Conservation (phyloP, 768 basidiomycete species). For the Kwoniella europaea region DNA sequence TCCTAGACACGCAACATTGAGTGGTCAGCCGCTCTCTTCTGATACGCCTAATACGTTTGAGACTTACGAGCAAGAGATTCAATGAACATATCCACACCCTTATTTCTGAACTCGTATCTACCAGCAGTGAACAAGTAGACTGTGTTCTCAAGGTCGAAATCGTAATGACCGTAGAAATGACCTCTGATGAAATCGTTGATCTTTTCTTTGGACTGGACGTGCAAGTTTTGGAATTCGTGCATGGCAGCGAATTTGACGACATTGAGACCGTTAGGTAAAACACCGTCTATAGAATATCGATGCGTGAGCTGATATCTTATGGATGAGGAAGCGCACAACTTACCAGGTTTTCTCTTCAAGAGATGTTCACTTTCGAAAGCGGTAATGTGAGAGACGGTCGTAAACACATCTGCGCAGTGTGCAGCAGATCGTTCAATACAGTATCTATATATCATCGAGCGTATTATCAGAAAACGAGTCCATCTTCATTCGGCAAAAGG, state of each 20-base stretch:
- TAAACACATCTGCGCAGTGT: constrained; percentile 97
- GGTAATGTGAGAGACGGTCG: constrained; percentile 96
- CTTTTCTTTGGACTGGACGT: constrained; percentile 90
- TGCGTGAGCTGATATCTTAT: no score
- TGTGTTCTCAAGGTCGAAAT: constrained; percentile 83
- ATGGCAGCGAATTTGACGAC: constrained; percentile 99
- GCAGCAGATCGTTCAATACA: constrained; percentile 94
- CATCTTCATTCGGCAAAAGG: no score
- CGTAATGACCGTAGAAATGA: constrained; percentile 97
- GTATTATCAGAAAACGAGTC: no score
- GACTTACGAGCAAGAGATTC: constrained; percentile 82
- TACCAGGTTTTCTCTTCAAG: constrained; percentile 84
- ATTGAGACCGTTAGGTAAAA: constrained; percentile 95
- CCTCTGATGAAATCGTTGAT: constrained; percentile 97
- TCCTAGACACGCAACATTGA: constrained; percentile 41
- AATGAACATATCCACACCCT: constrained; percentile 99
- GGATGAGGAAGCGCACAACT: constrained; percentile 12
- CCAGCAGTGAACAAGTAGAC: constrained; percentile 97
- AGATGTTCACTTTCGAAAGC: constrained; percentile 96
- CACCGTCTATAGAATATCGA: constrained; percentile 69
- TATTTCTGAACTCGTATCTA: constrained; percentile 97
- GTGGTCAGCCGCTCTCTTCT: constrained; percentile 12
- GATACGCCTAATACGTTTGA: background rate
- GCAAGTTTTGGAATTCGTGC: constrained; percentile 94
- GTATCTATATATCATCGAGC: constrained; percentile 61